Percentiles rank a stretch among this genome's conserved stretches.
phyloP scores from a whole-genome alignment of 306 rosid species.

The Elaeagnus macrophylla region DNA sequence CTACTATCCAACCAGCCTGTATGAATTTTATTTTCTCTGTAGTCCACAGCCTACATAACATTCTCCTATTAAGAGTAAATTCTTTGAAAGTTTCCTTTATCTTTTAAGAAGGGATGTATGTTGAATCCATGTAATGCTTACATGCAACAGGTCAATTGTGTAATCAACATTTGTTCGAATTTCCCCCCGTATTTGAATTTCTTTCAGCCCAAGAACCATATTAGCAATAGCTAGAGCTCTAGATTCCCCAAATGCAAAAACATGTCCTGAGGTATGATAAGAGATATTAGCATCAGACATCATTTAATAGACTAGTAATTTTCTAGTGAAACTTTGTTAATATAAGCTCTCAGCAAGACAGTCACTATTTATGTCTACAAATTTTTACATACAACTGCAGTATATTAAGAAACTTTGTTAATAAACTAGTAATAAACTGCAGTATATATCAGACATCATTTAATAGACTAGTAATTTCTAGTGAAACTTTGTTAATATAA shows the following conservation, averaged over 20 bases:
- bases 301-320: background rate
- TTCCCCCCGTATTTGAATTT: slow-evolving; percentile 98
- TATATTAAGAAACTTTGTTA: no score
- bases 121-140: slow-evolving; percentile 28
- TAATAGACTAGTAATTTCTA: background rate
- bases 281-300: slow-evolving; percentile 20
- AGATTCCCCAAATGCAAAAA: slow-evolving; percentile 97
- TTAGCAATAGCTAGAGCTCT: slow-evolving; percentile 92
- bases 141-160: slow-evolving; percentile 89
- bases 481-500: background rate
- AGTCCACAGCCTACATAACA: slow-evolving; percentile 65
- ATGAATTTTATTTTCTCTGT: slow-evolving; percentile 92
- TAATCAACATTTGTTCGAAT: slow-evolving; percentile 93
- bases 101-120: slow-evolving; percentile 5
- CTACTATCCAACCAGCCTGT: slow-evolving; percentile 99
- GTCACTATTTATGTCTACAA: no score
- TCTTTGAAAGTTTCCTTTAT: slow-evolving; percentile 7
- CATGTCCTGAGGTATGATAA: slow-evolving; percentile 62
- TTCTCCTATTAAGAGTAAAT: slow-evolving; percentile 20
- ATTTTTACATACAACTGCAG: background rate
- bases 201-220: slow-evolving; percentile 96
- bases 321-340: background rate
- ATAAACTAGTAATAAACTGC: no score
- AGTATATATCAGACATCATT: slow-evolving; percentile 1
- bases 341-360: background rate